Evolutionary conservation across 345 rosid species (phyloP), one percentile per base, ranked within the genome.

Genomic region (Salix purpurea): DNA sequence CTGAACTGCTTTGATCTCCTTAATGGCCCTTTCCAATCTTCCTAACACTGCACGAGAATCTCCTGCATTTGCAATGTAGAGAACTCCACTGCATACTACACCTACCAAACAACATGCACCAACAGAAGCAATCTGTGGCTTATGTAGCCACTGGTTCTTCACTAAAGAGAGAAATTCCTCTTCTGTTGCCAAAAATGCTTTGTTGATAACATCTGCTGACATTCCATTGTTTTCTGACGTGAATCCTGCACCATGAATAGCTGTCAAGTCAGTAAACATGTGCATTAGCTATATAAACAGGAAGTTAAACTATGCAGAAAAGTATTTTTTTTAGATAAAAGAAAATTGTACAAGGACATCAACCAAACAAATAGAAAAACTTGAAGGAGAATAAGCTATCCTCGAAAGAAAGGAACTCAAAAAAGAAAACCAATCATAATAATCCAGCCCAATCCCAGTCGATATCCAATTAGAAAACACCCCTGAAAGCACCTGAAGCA

Each of bases 91-190:
- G 56, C 95, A 93, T 67, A 94, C 77, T 71, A 94, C 65, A 66
- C 99, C 99, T 54, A 92, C 98, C 86, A 96, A 84, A 80, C 98
- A 92, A 82, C 98, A 94, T 18, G 99, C 83, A 28, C 99, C 99
- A 48, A 89, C 97, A 62, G 98, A 91, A 79, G 99, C 99, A 72
- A 96, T 88, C 83, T 90, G 93, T 12, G 99, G 98, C 79, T 84
- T 92, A 19, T 0, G 79, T 46, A 73, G 82, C 97, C 98, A 96
- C 58, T 91, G 86, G 74, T 83, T 90, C 83, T 76, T 80, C 36
- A 96, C 98, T 44, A 92, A 72, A 71, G 84, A 82, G 32, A 96
- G 98, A 83, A 96, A 96, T 66, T 90, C 98, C 65, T 91, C 98
- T 82, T 96, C 98, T 0, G 99, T 96, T 21, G 89, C 91, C 74